A percentile compares a stretch with the other conserved stretches of the same genome.
phyloP scores from a whole-genome alignment of 2,329 filamentous ascomycete species.

The Sclerotinia subarctica region DNA sequence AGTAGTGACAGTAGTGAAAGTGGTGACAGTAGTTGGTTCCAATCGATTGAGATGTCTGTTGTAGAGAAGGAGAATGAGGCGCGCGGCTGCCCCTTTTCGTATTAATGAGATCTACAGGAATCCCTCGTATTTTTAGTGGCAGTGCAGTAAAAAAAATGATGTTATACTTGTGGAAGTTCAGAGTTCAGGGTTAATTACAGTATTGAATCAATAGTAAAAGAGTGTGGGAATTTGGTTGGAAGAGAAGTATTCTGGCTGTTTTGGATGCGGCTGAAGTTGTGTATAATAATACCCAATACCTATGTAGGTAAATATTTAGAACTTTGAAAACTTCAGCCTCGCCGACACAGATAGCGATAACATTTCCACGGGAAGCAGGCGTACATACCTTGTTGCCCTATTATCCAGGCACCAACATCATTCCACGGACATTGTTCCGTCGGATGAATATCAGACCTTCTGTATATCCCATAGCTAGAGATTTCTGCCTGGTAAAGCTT shows the following conservation, averaged over 20 bases:
- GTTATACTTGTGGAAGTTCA: not conserved
- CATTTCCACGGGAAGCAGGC: too few species aligned
- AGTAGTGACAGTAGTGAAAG: not conserved
- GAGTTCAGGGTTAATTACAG: not conserved
- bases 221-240: conserved; percentile 4
- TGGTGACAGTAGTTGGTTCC: not conserved
- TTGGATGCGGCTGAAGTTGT: conserved; percentile 1
- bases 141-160: not conserved
- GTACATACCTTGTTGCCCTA: too few species aligned
- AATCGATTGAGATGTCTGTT: not conserved
- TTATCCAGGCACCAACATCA: too few species aligned
- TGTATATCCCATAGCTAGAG: too few species aligned
- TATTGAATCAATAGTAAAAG: not conserved
- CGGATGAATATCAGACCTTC: too few species aligned
- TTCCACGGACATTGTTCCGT: too few species aligned
- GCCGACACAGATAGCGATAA: not conserved
- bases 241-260: conserved; percentile 1
- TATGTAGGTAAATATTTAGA: not conserved
- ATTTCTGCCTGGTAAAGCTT: too few species aligned
- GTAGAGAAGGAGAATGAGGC: not conserved
- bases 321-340: conserved; percentile 2
- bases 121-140: not conserved
- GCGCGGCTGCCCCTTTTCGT: conserved; percentile 5
- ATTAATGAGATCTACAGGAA: conserved; percentile 6
- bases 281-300: too few species aligned